A percentile compares a stretch with the other conserved stretches of the same genome.
phyloP scores from a whole-genome alignment of 2,329 filamentous ascomycete genomes.

The Phoma sp. region DNA sequence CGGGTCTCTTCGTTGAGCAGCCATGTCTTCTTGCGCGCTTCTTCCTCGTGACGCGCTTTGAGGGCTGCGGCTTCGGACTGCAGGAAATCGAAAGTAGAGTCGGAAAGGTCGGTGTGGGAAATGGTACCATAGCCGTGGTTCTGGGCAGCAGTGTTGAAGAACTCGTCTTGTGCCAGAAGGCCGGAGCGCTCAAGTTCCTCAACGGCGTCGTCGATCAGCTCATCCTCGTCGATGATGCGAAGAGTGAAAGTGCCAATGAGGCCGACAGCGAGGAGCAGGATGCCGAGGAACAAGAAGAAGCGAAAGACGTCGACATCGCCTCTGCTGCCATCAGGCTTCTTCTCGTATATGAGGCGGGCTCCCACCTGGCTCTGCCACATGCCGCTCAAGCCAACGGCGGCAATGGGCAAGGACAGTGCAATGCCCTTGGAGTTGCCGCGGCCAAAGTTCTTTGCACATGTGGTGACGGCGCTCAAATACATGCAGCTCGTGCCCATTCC shows the following conservation, averaged over 20 bases:
- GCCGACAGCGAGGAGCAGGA: slow-evolving; percentile 73
- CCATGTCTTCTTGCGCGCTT: slow-evolving; percentile 81
- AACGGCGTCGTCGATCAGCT: slow-evolving; percentile 86
- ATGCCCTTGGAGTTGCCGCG: slow-evolving; percentile 85
- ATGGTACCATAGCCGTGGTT: slow-evolving; percentile 69
- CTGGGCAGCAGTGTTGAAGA: slow-evolving; percentile 66
- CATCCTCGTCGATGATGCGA: slow-evolving; percentile 80
- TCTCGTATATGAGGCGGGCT: slow-evolving; percentile 76
- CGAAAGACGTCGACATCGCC: slow-evolving; percentile 75
- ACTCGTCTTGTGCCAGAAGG: slow-evolving; percentile 74
- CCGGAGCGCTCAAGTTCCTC: slow-evolving; percentile 92
- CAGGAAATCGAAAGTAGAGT: slow-evolving; percentile 55
- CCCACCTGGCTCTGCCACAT: slow-evolving; percentile 96
- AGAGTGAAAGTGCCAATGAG: slow-evolving; percentile 75
- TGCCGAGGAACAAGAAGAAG: slow-evolving; percentile 85
- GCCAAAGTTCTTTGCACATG: slow-evolving; percentile 97
- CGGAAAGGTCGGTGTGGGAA: slow-evolving; percentile 53
- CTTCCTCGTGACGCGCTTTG: slow-evolving; percentile 57
- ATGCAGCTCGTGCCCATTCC: slow-evolving; percentile 85
- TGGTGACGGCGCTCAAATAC: slow-evolving; percentile 90
- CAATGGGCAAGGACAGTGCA: slow-evolving; percentile 88
- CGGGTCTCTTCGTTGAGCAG: slow-evolving; percentile 90
- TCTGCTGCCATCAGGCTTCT: slow-evolving; percentile 63
- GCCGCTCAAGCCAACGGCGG: slow-evolving; percentile 88
- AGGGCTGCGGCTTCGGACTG: slow-evolving; percentile 54